Conservation (phyloP, 1,284 basidiomycete species). For the Inonotus obliquus region DNA sequence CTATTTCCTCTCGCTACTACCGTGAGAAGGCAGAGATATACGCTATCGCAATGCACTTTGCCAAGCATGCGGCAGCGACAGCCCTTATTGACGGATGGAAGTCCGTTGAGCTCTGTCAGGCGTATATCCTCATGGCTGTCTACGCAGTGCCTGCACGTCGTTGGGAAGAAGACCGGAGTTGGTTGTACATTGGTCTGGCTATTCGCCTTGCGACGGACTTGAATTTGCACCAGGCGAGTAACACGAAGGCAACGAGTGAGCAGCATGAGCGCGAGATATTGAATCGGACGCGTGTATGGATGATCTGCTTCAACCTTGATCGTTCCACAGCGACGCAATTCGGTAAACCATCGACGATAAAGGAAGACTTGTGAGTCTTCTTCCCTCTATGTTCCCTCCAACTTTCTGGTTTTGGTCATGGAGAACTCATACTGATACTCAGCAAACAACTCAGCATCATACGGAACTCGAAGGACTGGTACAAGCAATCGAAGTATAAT, state of each 20-base stretch:
- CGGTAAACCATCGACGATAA: constrained; percentile 82
- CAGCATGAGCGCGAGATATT: constrained; percentile 74
- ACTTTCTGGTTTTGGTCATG: background rate
- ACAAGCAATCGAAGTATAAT: constrained; percentile 60
- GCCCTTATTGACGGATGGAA: constrained; percentile 81
- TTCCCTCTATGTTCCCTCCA: constrained; percentile 4
- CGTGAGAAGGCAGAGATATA: constrained; percentile 73
- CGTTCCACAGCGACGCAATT: constrained; percentile 81
- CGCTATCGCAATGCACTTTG: constrained; percentile 83
- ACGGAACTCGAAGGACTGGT: constrained; percentile 73
- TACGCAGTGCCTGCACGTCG: constrained; percentile 72
- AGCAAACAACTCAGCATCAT: constrained; percentile 47
- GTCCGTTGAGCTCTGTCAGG: constrained; percentile 52
- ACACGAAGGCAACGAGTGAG: constrained; percentile 54
- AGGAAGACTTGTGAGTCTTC: constrained; percentile 68
- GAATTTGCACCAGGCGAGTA: constrained; percentile 70
- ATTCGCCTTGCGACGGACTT: constrained; percentile 84
- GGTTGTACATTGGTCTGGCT: constrained; percentile 77
- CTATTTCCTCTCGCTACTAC: constrained; percentile 73
- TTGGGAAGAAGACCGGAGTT: constrained; percentile 82
- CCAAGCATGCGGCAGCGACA: constrained; percentile 74
- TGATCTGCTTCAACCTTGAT: constrained; percentile 84
- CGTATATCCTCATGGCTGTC: constrained; percentile 71
- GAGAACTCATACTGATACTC: constrained; percentile 12
- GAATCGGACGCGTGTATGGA: constrained; percentile 79